These are phyloP conservation scores for Aschersonia sp. DNA, from an alignment of 2,329 filamentous ascomycete species.

Conservation along the genomic window DNA sequence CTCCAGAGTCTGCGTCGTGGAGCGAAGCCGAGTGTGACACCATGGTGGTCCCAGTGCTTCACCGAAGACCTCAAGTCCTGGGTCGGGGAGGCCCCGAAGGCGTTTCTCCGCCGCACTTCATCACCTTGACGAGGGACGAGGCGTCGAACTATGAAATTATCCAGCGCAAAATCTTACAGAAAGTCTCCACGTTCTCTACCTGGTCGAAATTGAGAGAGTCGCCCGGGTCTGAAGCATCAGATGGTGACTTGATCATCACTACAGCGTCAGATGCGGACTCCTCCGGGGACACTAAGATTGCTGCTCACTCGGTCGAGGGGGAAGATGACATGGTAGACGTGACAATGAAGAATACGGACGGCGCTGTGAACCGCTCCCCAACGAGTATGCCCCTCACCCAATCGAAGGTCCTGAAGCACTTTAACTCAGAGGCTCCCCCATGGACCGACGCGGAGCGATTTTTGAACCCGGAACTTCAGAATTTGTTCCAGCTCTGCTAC, in stretches of 20 bases:
- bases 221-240: conserved; percentile 28
- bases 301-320: conserved; percentile 67
- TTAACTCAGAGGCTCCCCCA: conserved; percentile 34
- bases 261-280: conserved; percentile 50
- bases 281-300: conserved; percentile 54
- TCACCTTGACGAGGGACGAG: conserved; percentile 63
- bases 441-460: conserved; percentile 39
- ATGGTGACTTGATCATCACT: conserved; percentile 54
- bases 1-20: conserved; percentile 32
- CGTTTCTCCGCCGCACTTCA: conserved; percentile 47
- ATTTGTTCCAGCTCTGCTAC: conserved; percentile 66
- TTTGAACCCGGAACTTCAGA: conserved; percentile 49
- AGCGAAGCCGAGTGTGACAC: conserved; percentile 48
- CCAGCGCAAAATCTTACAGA: conserved; percentile 64
- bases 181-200: conserved; percentile 64
- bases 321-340: conserved; percentile 89
- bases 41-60: conserved; percentile 58
- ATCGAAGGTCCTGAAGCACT: conserved; percentile 24
- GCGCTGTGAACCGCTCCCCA: conserved; percentile 13
- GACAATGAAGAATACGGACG: conserved; percentile 56
- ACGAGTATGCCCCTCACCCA: conserved; percentile 8
- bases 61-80: conserved; percentile 31
- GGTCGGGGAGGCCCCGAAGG: conserved; percentile 13
- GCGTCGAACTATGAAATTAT: conserved; percentile 53
- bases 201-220: conserved; percentile 45